Evolutionary conservation across 23 red algal species (phyloP).

Genomic region (Porphyridium purpureum): DNA sequence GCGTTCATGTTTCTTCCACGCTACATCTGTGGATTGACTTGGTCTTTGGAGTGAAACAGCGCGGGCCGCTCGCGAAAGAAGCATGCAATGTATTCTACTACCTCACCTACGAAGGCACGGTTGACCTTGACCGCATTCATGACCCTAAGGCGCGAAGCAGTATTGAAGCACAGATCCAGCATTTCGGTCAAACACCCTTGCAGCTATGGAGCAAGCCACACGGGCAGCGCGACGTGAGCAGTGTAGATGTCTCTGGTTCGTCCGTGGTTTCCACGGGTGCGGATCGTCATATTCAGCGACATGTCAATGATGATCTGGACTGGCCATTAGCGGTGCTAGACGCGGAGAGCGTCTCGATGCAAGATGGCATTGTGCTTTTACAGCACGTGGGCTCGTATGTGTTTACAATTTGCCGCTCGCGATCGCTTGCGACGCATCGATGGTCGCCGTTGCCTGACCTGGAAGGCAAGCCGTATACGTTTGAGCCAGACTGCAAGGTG

Average conservation of each 20-base stretch:
- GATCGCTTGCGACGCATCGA: background rate
- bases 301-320: no score
- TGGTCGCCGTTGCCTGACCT: conserved; percentile 8
- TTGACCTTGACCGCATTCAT: conserved; percentile 20
- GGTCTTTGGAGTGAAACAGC: conserved; percentile 64
- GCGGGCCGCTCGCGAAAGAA: background rate
- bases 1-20: conserved; percentile 28
- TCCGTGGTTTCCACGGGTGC: no score
- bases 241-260: no score
- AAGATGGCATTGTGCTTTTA: no score
- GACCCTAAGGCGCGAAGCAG: background rate
- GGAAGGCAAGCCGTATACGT: conserved; percentile 9
- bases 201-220: conserved; percentile 40
- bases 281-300: no score
- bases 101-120: conserved; percentile 17
- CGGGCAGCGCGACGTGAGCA: background rate
- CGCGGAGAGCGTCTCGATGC: no score
- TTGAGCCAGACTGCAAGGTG: conserved; percentile 5
- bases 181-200: conserved; percentile 62
- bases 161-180: conserved; percentile 29
- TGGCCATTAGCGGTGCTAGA: no score
- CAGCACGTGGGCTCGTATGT: no score
- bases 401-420: background rate
- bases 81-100: conserved; percentile 47
- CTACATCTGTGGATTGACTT: conserved; percentile 71